Evolutionary conservation across 345 rosid genomes (phyloP).

Genomic region (Citrus glauca): DNA sequence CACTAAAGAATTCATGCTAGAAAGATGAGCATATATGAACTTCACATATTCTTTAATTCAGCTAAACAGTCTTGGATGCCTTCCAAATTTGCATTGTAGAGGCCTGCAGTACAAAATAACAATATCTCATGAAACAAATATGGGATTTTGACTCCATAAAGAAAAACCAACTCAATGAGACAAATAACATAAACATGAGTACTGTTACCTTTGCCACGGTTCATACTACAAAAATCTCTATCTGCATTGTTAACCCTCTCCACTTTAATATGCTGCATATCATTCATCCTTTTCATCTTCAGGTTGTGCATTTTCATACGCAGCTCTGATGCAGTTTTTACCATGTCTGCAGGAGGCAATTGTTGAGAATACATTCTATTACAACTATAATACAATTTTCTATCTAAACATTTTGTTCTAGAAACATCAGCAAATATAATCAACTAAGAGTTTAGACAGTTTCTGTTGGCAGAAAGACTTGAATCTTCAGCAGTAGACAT

Average conservation of each 20-base stretch:
- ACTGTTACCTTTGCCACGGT: conserved; percentile 32
- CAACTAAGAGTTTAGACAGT: background rate
- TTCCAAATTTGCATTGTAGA: conserved; percentile 40
- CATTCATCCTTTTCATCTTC: conserved; percentile 32
- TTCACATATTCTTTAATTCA: conserved; percentile 48
- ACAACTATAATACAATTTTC: background rate
- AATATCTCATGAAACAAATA: background rate
- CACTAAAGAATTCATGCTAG: background rate
- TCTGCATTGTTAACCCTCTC: conserved; percentile 34
- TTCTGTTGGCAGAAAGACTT: background rate
- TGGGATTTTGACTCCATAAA: background rate
- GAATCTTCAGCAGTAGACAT: background rate
- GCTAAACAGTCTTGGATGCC: conserved; percentile 53
- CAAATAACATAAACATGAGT: conserved; percentile 8
- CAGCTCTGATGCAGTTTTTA: conserved; percentile 52
- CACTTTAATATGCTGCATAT: conserved; percentile 16
- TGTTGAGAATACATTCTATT: background rate
- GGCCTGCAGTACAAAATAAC: conserved; percentile 29
- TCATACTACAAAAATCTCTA: conserved; percentile 20
- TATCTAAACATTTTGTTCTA: background rate
- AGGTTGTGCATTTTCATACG: conserved; percentile 40
- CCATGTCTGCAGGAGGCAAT: conserved; percentile 50
- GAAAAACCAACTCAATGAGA: background rate
- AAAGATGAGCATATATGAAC: background rate
- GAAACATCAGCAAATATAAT: background rate